A percentile compares a stretch with the other conserved stretches of the same genome.
Conservation (phyloP, 768 basidiomycete genomes). For the Suillus discolor region DNA sequence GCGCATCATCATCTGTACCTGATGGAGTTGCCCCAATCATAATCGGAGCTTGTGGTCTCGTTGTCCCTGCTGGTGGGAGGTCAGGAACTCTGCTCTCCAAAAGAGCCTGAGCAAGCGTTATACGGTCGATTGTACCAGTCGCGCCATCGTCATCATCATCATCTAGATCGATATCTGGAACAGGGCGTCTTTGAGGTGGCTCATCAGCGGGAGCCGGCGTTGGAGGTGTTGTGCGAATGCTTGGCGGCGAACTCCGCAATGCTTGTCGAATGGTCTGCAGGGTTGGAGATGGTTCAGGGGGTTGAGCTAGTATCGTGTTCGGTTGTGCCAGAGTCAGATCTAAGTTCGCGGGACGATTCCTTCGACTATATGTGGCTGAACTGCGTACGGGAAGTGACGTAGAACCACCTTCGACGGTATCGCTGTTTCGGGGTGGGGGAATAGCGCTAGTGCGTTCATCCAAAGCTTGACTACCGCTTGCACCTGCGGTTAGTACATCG, state of each 20-base stretch:
- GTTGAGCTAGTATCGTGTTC: conserved; percentile 34
- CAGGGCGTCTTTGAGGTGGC: conserved; percentile 40
- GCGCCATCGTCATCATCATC: conserved; percentile 57
- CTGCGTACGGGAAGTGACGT: conserved; percentile 32
- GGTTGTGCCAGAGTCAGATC: conserved; percentile 54
- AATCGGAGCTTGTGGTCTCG: conserved; percentile 68
- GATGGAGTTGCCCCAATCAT: conserved; percentile 52
- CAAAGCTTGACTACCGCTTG: conserved; percentile 78
- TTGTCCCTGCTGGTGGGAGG: conserved; percentile 69
- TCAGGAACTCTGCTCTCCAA: conserved; percentile 79
- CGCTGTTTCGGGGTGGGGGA: conserved; percentile 32
- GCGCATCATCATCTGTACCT: conserved; percentile 44
- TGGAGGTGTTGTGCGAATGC: conserved; percentile 21
- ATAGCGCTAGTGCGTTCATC: conserved; percentile 79
- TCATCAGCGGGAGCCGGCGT: conserved; percentile 23
- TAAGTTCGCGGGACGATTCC: conserved; percentile 68
- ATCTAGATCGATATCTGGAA: conserved; percentile 46
- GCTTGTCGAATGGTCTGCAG: conserved; percentile 69
- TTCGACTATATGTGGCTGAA: conserved; percentile 37
- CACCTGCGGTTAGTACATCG: conserved; percentile 76
- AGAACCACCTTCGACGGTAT: conserved; percentile 19
- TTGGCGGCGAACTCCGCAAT: conserved; percentile 49
- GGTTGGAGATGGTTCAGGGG: conserved; percentile 60
- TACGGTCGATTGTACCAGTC: conserved; percentile 51
- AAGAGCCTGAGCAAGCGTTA: conserved; percentile 73